Evolutionary conservation across 768 basidiomycete genomes (phyloP).

Genomic region (Lentinus tigrinus): DNA sequence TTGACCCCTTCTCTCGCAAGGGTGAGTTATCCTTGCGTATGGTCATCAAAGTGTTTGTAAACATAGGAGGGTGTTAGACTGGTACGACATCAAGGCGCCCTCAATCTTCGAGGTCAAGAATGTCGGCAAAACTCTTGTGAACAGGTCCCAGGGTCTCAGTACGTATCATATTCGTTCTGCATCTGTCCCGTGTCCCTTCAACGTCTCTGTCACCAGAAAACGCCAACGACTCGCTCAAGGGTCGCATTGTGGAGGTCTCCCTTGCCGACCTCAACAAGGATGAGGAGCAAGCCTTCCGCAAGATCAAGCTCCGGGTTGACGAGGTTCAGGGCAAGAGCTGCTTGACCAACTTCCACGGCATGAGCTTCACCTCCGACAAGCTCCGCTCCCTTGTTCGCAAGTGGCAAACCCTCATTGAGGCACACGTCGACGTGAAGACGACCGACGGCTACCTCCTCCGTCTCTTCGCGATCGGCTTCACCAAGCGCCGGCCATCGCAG

Average conservation of each 20-base stretch:
- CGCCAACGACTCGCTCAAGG: constrained; percentile 97
- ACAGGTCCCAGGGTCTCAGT: constrained; percentile 98
- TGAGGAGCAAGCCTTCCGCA: constrained; percentile 98
- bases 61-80: constrained; percentile 54
- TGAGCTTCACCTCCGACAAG: constrained; percentile 99
- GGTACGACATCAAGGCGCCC: constrained; percentile 99
- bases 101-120: constrained; percentile 96
- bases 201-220: constrained; percentile 62
- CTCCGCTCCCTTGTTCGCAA: constrained; percentile 99
- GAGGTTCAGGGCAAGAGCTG: constrained; percentile 98
- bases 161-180: constrained; percentile 36
- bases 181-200: constrained; percentile 8
- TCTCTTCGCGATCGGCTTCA: constrained; percentile 98
- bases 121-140: constrained; percentile 97
- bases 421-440: constrained; percentile 97
- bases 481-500: constrained; percentile 93
- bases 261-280: constrained; percentile 99
- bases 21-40: constrained; percentile 47
- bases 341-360: constrained; percentile 99
- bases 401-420: constrained; percentile 99
- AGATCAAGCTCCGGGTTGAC: constrained; percentile 98
- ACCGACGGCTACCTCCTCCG: constrained; percentile 99
- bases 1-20: constrained; percentile 99
- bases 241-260: constrained; percentile 94
- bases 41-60: not conserved